A percentile compares a stretch with the other conserved stretches of the same genome.
Evolutionary conservation across 257 asterid genomes (phyloP).

Genomic region (Salvia rosmarinus): DNA sequence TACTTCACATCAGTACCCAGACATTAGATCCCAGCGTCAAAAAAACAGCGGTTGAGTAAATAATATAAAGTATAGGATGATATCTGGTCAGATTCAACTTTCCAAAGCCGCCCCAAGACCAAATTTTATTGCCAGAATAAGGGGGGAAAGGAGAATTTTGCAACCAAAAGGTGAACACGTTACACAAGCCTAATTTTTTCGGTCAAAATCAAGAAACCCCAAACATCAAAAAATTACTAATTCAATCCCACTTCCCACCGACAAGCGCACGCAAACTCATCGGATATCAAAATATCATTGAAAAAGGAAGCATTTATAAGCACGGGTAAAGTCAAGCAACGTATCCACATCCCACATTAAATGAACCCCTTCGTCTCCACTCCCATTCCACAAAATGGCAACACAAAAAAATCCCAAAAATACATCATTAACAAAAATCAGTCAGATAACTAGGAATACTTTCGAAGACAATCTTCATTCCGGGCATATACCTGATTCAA

Average conservation of each 20-base stretch:
- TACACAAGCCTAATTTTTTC: conserved; percentile 26
- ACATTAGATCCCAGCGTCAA: conserved; percentile 28
- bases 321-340: conserved; percentile 21
- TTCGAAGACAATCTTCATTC: not conserved
- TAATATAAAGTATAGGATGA: conserved; percentile 13
- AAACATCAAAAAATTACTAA: conserved; percentile 26
- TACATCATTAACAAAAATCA: conserved; percentile 4
- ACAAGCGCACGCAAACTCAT: conserved; percentile 33
- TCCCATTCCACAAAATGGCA: conserved; percentile 20
- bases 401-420: not conserved
- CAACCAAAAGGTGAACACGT: conserved; percentile 37
- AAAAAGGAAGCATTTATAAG: conserved; percentile 10
- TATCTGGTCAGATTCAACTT: conserved; percentile 25
- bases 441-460: not conserved
- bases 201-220: conserved; percentile 34
- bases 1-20: not conserved
- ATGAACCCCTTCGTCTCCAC: conserved; percentile 29
- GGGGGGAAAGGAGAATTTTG: conserved; percentile 25
- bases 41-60: conserved; percentile 5
- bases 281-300: conserved; percentile 12
- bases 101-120: conserved; percentile 32
- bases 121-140: conserved; percentile 27
- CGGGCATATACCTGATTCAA: conserved; percentile 42
- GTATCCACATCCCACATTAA: conserved; percentile 35
- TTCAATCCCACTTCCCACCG: conserved; percentile 23